Evolutionary conservation across 2,329 filamentous ascomycete species (phyloP), one percentile per base, ranked within the genome.

Genomic region (Arthrobotrys sphaeroides): DNA sequence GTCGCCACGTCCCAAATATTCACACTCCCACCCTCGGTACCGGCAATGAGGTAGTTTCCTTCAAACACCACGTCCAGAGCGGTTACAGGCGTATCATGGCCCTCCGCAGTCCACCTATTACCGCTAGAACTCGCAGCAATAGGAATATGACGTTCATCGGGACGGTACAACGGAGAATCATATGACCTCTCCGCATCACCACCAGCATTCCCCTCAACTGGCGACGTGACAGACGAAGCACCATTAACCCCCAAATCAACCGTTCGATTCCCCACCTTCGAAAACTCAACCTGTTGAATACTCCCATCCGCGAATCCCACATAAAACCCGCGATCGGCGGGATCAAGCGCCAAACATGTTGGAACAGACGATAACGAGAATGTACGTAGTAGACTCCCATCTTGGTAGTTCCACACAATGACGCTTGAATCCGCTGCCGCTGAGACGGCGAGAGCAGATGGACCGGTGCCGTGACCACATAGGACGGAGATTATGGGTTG

Each of bases 371-470:
- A 88, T 68, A 98, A 88, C 42, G 98, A 86, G 78, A 96, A 89
- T 2, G 93, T 98, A 45, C 94, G 89, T 69, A 98, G 84, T 9
- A 90, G 85, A 74, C 88, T 87, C 40, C 92, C 92, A 0, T 89
- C 91, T 77, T 90, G 88, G 81, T 96, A 96, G 83, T 98, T 94
- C 95, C 95, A 99, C 12, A 96, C 86, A 80, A 97, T 90, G 79
- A 92, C 92, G 5, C 92, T 95, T 83, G 92, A 94, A 83, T 98
- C 95, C 79, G 88, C 89, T 78, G 92, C 92, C 5, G 90, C 88
- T 2, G 94, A 96, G 18, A 97, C 87, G 73, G 91, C 94, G 75
- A 98, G 89, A 82, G 92, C 94, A 72, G 65, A 87, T 82, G 7
- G 82, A 83, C 60, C 84, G 80, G 57, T 68, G 43, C 79, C 78